Evolutionary conservation across 257 asterid species (phyloP), one percentile per base, ranked within the genome.

Genomic region (Primulina huaijiensis): DNA sequence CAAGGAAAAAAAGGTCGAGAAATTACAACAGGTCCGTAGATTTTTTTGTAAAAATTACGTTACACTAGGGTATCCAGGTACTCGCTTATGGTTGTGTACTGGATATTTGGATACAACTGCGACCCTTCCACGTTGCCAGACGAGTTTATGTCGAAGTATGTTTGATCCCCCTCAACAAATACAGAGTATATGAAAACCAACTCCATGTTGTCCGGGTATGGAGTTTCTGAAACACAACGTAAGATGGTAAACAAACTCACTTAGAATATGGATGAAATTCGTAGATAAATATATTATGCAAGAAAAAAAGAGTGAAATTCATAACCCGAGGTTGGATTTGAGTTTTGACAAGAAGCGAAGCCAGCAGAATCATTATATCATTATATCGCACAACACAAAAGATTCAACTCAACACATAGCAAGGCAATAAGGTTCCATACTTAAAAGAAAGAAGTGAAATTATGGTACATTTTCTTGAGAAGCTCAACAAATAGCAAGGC

Each of bases 91-190:
- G 92, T 85, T 72, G 93, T 90, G 82, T 92, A 92, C 43, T 80
- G 76, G 75, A 90, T 59, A 38, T 79, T 80, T 10, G 98, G 96
- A 79, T 90, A 92, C 33, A 87, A 80, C 71, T 79, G 79, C 0
- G 92, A 76, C 75, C 95, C 97, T 68, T 92, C 97, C 21, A 80
- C 84, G 50, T 90, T 95, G 30, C 80, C 83, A 0, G 85, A 67
- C 37, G 90, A 68, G 62, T 74, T 79, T 19, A 88, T 72, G 69
- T 76, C 84, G 46, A 83, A 90, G 78, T 89, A 85, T 8, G 91
- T 87, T 33, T 87, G 96, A 72, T 90, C 95, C 30, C 98, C 98
- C 83, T 90, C 87, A 8, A 93, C 91, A 62, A 90, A 90, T 20
- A 72, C 89, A 0, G 96, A 83, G 85, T 89, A 90, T 71, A 90